A percentile compares a stretch with the other conserved stretches of the same genome.
Evolutionary conservation across 1,284 basidiomycete species (phyloP).

Genomic region (Rhodotorula sp.): DNA sequence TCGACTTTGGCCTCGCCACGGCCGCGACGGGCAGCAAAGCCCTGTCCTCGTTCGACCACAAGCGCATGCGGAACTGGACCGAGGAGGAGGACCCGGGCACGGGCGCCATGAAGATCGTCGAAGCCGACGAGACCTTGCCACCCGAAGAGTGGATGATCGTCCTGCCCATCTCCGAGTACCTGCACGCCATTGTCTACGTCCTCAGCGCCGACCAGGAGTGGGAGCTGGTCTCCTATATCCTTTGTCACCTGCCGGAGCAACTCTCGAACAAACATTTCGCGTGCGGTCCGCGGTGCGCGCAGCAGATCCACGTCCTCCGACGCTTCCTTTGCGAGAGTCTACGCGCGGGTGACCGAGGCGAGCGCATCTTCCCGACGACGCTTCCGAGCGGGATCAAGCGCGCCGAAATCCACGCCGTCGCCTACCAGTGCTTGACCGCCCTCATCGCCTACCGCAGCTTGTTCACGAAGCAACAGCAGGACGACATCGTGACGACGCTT

Average conservation of each 20-base stretch:
- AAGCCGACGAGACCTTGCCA: conserved; percentile 54
- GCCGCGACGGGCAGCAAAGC: conserved; percentile 53
- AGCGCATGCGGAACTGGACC: conserved; percentile 44
- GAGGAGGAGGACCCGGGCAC: conserved; percentile 55
- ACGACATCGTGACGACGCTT: conserved; percentile 78
- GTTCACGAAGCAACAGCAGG: conserved; percentile 64
- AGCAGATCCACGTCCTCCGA: conserved; percentile 65
- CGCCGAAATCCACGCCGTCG: conserved; percentile 81
- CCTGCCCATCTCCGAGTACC: conserved; percentile 76
- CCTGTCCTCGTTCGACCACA: conserved; percentile 47
- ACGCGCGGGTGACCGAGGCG: conserved; percentile 59
- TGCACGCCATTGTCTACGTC: conserved; percentile 65
- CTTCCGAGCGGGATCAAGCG: conserved; percentile 57
- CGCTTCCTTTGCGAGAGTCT: conserved; percentile 69
- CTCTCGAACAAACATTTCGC: conserved; percentile 95
- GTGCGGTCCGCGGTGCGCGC: conserved; percentile 77
- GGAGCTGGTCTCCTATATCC: conserved; percentile 89
- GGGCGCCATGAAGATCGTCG: conserved; percentile 50
- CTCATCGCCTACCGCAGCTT: conserved; percentile 82
- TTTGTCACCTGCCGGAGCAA: conserved; percentile 88
- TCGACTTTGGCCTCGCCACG: conserved; percentile 60
- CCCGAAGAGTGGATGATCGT: conserved; percentile 54
- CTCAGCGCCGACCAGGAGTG: conserved; percentile 78
- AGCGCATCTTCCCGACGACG: conserved; percentile 57
- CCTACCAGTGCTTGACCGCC: conserved; percentile 83